Conservation (phyloP, 768 basidiomycete genomes). For the Auriscalpium microsporum region DNA sequence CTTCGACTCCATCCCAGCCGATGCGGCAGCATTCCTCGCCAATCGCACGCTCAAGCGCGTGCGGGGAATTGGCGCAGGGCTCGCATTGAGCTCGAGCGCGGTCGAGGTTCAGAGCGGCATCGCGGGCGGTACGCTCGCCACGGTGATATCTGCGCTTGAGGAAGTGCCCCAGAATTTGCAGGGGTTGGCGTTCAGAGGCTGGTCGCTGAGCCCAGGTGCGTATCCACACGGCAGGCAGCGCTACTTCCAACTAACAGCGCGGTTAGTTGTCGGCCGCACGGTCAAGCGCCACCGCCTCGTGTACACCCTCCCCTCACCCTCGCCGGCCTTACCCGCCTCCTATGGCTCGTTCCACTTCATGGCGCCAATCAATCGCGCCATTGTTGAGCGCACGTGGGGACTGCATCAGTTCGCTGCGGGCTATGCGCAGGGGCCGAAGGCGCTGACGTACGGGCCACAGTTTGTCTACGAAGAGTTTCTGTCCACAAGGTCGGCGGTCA, state of each 20-base stretch:
- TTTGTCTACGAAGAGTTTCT: conserved; percentile 76
- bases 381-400: conserved; percentile 53
- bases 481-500: conserved; percentile 29
- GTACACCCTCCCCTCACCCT: conserved; percentile 27
- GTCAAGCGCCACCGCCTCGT: conserved; percentile 23
- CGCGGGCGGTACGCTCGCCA: conserved; percentile 58
- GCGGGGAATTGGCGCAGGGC: conserved; percentile 26
- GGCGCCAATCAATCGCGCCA: conserved; percentile 33
- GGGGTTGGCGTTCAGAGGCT: conserved; percentile 25
- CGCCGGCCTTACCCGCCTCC: conserved; percentile 20
- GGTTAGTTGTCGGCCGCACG: conserved; percentile 22
- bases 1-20: conserved; percentile 71
- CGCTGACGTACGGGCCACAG: conserved; percentile 47
- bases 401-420: conserved; percentile 29
- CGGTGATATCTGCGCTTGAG: conserved; percentile 14
- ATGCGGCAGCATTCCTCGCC: conserved; percentile 59
- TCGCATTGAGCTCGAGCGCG: conserved; percentile 52
- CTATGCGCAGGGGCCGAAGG: conserved; percentile 9
- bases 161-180: conserved; percentile 25
- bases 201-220: conserved; percentile 37
- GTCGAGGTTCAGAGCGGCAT: conserved; percentile 39
- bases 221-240: not conserved
- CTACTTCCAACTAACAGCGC: not conserved
- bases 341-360: conserved; percentile 38
- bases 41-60: conserved; percentile 56